A percentile compares a stretch with the other conserved stretches of the same genome.
phyloP scores from a whole-genome alignment of 1,284 basidiomycete genomes.

The Mixia osmundae region DNA sequence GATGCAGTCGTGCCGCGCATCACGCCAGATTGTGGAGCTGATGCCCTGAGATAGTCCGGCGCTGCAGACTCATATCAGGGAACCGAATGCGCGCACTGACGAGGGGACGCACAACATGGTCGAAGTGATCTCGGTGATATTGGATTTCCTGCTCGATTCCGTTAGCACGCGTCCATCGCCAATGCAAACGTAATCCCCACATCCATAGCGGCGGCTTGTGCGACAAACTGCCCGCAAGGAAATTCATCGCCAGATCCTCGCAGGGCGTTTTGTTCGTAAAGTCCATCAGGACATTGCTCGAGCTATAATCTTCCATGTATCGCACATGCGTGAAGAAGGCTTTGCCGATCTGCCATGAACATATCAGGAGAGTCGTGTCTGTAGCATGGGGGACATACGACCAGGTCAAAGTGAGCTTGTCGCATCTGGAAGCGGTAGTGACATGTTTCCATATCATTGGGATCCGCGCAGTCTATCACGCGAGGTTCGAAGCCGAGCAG shows the following conservation, averaged over 20 bases:
- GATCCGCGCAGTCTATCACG: neutral
- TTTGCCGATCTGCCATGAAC: neutral
- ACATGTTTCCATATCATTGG: neutral
- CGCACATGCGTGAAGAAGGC: neutral
- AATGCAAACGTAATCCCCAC: neutral
- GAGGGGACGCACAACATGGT: neutral
- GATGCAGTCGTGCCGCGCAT: neutral
- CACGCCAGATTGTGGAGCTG: neutral
- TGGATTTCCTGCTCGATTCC: neutral
- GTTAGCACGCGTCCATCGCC: neutral
- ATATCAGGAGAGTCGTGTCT: neutral
- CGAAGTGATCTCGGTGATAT: neutral
- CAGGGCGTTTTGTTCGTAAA: neutral
- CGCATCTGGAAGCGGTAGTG: neutral
- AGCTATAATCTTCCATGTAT: neutral
- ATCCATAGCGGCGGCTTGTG: neutral
- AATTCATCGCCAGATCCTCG: neutral
- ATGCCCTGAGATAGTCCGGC: neutral
- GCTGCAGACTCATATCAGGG: too few relatives aligned
- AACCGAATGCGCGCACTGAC: neutral
- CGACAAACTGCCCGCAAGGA: neutral
- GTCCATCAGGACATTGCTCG: neutral
- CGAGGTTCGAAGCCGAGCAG: neutral
- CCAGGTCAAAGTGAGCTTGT: neutral
- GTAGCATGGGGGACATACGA: too few relatives aligned